Base-by-base conservation (phyloP, 2,329 filamentous ascomycete genomes). In the Aspergillus fumigatus region DNA sequence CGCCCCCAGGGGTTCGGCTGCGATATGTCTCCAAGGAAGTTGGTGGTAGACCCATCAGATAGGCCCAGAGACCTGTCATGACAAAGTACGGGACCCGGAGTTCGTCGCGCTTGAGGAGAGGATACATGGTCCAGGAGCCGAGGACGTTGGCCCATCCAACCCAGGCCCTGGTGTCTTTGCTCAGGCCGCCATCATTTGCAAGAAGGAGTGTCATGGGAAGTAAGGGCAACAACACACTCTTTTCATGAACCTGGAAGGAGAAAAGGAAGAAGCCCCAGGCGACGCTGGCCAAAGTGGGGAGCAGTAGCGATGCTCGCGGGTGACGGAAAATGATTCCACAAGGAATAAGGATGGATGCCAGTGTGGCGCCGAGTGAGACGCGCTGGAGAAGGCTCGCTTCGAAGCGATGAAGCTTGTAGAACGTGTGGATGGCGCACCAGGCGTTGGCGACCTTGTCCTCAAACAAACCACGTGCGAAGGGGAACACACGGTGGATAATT, bases 391-490 rank as follows among this genome's bases (percentile, higher is more conserved):
- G 72, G 7, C 83, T 80, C 2, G 85, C 74, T 0, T 90, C 85
- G 63, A 91, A 94, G 19, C 84, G 78, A 60, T 89, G 84, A 40
- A 99, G 84, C 76, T 99, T 99, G 77, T 96, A 81, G 54, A 95
- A 81, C 0, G 94, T 88, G 70, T 97, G 95, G 55, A 93, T 81
- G 4, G 92, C 88, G 71, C 94, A 99, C 94, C 94, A 99, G 67
- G 97, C 88, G 71, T 99, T 99, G 68, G 94, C 94, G 21, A 99
- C 95, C 75, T 99, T 99, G 78, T 97, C 94, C 76, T 99, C 95
- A 67, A 97, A 99, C 6, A 99, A 78, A 3, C 94, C 94, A n/a
- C 94, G 86, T 1, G 92, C 86, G 70, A 99, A 97, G 0, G 95
- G 94, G 67, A 99, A 97, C 56, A 97, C 84, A n/a, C 94, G 88